Evolutionary conservation across 306 rosid species (phyloP).

Genomic region (Medicago truncatula): DNA sequence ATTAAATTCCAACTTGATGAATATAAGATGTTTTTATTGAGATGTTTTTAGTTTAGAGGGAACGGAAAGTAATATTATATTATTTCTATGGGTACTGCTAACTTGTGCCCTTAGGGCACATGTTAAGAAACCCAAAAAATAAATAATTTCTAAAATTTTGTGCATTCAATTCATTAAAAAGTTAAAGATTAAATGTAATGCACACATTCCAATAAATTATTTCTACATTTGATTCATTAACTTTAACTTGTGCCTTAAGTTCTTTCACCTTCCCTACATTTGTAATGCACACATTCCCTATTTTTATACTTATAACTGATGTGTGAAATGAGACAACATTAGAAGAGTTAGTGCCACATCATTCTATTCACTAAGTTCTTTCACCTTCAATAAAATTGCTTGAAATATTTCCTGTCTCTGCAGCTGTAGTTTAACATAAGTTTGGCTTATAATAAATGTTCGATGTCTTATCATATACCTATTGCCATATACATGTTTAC

Average conservation of each 20-base stretch:
- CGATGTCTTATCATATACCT: neutral
- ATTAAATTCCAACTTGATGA: neutral
- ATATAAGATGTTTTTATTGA: neutral
- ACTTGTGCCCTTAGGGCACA: too few relatives aligned
- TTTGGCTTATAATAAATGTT: neutral
- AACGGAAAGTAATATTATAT: neutral
- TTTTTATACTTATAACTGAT: neutral
- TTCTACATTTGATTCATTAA: too few relatives aligned
- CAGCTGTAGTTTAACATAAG: neutral
- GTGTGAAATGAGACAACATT: too few relatives aligned
- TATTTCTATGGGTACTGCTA: too few relatives aligned
- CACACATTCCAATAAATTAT: too few relatives aligned
- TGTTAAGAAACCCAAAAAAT: too few relatives aligned
- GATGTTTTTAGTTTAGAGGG: neutral
- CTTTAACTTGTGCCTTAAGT: too few relatives aligned
- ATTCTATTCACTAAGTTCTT: neutral
- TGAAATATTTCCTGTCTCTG: neutral
- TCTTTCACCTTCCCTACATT: too few relatives aligned
- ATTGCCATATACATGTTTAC: neutral
- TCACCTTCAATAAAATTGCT: neutral
- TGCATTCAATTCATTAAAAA: too few relatives aligned
- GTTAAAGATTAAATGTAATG: too few relatives aligned
- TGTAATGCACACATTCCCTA: too few relatives aligned
- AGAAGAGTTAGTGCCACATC: neutral
- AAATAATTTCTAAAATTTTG: too few relatives aligned